Conservation (phyloP, 2,329 filamentous ascomycete genomes). For the Diaporthe citriasiana region DNA sequence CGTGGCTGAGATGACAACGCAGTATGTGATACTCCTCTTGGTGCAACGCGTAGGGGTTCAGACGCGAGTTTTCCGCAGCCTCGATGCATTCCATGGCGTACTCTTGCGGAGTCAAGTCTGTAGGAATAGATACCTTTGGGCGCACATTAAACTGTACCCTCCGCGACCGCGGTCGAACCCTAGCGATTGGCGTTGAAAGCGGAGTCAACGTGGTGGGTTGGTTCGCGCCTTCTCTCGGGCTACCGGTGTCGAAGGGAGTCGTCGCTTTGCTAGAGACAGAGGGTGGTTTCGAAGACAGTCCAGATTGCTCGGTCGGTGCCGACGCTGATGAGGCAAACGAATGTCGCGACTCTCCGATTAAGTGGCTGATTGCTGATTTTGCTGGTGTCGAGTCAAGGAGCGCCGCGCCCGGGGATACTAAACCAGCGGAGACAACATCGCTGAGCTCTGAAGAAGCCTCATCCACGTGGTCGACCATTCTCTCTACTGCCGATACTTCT, state of each 20-base stretch:
- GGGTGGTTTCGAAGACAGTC: conserved; percentile 67
- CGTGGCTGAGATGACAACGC: conserved; percentile 84
- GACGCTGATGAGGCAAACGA: conserved; percentile 69
- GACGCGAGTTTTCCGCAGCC: conserved; percentile 88
- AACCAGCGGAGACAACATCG: conserved; percentile 27
- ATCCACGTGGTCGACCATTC: conserved; percentile 13
- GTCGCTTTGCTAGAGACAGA: conserved; percentile 74
- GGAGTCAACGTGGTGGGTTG: conserved; percentile 35
- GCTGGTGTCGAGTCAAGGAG: conserved; percentile 29
- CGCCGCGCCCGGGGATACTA: conserved; percentile 14
- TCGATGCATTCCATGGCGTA: conserved; percentile 94
- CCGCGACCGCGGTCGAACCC: conserved; percentile 47
- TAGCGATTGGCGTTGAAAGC: conserved; percentile 41
- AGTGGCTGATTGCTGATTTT: conserved; percentile 39
- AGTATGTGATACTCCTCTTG: conserved; percentile 86
- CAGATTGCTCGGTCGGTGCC: conserved; percentile 67
- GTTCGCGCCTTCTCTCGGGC: conserved; percentile 50
- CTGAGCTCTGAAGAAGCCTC: conserved; percentile 39
- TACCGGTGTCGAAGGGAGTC: conserved; percentile 67
- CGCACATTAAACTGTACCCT: conserved; percentile 70
- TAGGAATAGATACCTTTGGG: conserved; percentile 87
- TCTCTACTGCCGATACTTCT: not conserved
- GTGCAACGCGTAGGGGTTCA: conserved; percentile 92
- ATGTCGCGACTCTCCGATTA: conserved; percentile 46
- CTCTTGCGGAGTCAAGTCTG: conserved; percentile 77